These are phyloP conservation scores for Euptelea pleiosperma DNA, from an alignment of 164 flowering plant genomes.

Conservation along the genomic window DNA sequence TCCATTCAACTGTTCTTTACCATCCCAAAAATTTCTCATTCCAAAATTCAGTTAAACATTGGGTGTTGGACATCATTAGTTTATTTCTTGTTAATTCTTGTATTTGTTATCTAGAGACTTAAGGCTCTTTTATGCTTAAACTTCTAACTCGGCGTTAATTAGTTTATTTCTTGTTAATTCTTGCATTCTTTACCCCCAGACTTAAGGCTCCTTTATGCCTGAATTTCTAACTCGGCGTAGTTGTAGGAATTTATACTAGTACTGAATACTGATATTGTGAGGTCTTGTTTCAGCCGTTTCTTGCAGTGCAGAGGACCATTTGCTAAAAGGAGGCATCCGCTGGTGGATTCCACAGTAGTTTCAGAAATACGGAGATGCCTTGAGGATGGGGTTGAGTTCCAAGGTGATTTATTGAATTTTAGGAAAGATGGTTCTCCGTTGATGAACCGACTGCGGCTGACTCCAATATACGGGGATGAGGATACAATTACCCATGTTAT, in stretches of 20 bases:
- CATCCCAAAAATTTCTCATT: too few species aligned
- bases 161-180: too few species aligned
- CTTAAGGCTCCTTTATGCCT: too few species aligned
- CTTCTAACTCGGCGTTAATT: too few species aligned
- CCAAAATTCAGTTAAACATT: too few species aligned
- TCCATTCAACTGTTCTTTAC: too few species aligned
- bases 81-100: too few species aligned
- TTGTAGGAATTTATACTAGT: background rate
- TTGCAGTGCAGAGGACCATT: conserved; percentile 89
- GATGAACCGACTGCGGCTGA: conserved; percentile 71
- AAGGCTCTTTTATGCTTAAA: too few species aligned
- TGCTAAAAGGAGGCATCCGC: conserved; percentile 91
- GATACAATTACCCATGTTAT: conserved; percentile 73
- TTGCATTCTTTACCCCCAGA: too few species aligned
- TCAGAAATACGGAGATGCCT: conserved; percentile 79
- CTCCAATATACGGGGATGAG: conserved; percentile 85
- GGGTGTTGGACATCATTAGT: too few species aligned
- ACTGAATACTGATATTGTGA: conserved; percentile 10
- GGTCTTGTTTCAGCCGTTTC: conserved; percentile 67
- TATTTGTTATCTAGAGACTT: too few species aligned
- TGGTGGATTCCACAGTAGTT: conserved; percentile 74
- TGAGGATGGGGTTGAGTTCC: conserved; percentile 79
- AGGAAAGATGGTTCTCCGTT: conserved; percentile 88
- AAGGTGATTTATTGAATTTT: conserved; percentile 81
- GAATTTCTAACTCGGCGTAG: too few species aligned